Conservation (phyloP, 176 grass and related monocot genomes). For the Hordeum vulgare region MorexV3_pseudomolecules_assembly NC_058522.1:489497153-489497652, state of each 20-base stretch:
- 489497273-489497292: conserved; percentile 32
- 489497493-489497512: conserved; percentile 60
- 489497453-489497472: conserved; percentile 19
- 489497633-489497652: conserved; percentile 80
- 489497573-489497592: conserved; percentile 61
- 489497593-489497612: conserved; percentile 57
- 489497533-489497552: conserved; percentile 79
- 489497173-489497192: conserved; percentile 30
- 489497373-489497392: conserved; percentile 21
- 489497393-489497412: conserved; percentile 33
- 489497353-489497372: conserved; percentile 26
- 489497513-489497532: conserved; percentile 77
- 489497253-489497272: conserved; percentile 44
- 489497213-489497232: conserved; percentile 37
- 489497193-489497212: conserved; percentile 50
- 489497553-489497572: conserved; percentile 80
- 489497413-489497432: conserved; percentile 21
- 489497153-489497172: not conserved
- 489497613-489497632: conserved; percentile 89
- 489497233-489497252: conserved; percentile 20
- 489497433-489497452: conserved; percentile 29
- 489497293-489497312: conserved; percentile 5
- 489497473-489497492: conserved; percentile 35
- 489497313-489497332: not conserved
- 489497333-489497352: not conserved